phyloP scores from a whole-genome alignment of 148 eudicot species.

The Vaccinium darrowii region DNA sequence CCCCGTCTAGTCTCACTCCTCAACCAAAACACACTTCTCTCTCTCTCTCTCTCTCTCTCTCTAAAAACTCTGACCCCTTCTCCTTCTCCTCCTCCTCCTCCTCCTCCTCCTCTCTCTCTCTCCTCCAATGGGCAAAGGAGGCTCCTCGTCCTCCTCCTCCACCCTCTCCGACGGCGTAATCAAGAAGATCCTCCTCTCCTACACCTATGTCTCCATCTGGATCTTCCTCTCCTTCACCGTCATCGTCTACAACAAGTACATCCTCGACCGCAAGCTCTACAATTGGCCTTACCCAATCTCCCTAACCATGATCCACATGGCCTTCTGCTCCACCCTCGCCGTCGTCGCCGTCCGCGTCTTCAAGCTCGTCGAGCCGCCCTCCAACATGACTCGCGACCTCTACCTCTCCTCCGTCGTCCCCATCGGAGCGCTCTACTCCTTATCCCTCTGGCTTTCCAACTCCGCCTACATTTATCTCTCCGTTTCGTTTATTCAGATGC shows the following conservation, averaged over 20 bases:
- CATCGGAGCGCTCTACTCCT: constrained; percentile 31
- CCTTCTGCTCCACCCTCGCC: constrained; percentile 29
- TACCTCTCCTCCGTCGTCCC: constrained; percentile 32
- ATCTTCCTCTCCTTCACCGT: constrained; percentile 36
- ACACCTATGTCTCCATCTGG: constrained; percentile 35
- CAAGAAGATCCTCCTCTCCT: constrained; percentile 31
- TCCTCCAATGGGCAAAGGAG: constrained; percentile 25
- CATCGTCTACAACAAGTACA: constrained; percentile 32
- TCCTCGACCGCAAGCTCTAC: constrained; percentile 31
- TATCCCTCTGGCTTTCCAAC: constrained; percentile 34
- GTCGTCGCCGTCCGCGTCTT: constrained; percentile 23
- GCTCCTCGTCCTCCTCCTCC: constrained; percentile 10
- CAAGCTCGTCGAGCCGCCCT: constrained; percentile 28
- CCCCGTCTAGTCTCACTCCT: not conserved
- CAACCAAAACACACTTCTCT: not conserved
- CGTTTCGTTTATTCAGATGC: constrained; percentile 31
- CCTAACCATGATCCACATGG: constrained; percentile 34
- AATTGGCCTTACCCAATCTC: constrained; percentile 34
- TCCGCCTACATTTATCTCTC: constrained; percentile 30
- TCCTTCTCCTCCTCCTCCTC: no score
- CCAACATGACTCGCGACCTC: constrained; percentile 24
- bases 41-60: not conserved
- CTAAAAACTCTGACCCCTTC: not conserved
- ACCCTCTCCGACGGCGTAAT: constrained; percentile 20
- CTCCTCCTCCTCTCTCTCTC: not conserved